Conservation (phyloP, 208 protist genomes). For the Crithidia expoeki region DNA sequence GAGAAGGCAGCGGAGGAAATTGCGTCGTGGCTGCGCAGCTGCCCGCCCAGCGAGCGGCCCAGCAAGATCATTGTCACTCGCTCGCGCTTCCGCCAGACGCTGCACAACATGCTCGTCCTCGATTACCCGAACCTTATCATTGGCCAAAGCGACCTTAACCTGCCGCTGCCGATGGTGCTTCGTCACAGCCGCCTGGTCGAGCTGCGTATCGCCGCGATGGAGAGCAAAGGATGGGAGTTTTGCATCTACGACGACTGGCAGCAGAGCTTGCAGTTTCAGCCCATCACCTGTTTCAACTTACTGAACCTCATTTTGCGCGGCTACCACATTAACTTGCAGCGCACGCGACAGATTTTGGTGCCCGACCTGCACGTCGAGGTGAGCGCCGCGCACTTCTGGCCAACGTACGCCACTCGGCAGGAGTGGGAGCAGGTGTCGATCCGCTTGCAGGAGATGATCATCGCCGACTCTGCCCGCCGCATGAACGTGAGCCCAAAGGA, state of each 20-base stretch:
- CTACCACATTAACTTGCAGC: constrained; percentile 97
- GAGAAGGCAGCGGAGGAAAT: constrained; percentile 99
- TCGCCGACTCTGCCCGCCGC: constrained; percentile 99
- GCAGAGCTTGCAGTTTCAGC: constrained; percentile 93
- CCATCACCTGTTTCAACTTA: constrained; percentile 99
- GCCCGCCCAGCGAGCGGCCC: constrained; percentile 99
- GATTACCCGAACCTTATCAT: constrained; percentile 99
- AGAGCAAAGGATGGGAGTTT: constrained; percentile 99
- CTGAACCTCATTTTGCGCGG: constrained; percentile 99
- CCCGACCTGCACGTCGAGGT: constrained; percentile 97
- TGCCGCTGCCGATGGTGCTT: constrained; percentile 99
- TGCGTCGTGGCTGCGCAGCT: constrained; percentile 98
- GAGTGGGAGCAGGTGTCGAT: constrained; percentile 99
- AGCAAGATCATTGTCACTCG: constrained; percentile 99
- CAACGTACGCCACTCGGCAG: constrained; percentile 96
- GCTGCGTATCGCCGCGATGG: constrained; percentile 98
- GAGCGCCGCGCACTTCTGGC: constrained; percentile 99
- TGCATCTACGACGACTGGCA: constrained; percentile 99
- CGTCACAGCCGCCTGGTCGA: constrained; percentile 99
- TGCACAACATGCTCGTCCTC: constrained; percentile 95
- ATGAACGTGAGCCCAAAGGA: constrained; percentile 99
- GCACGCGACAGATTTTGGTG: constrained; percentile 97
- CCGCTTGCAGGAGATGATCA: constrained; percentile 99
- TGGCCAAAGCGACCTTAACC: constrained; percentile 99
- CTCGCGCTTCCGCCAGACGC: constrained; percentile 95